phyloP scores from a whole-genome alignment of 2,329 filamentous ascomycete species.

The Colletotrichum australisinense region DNA sequence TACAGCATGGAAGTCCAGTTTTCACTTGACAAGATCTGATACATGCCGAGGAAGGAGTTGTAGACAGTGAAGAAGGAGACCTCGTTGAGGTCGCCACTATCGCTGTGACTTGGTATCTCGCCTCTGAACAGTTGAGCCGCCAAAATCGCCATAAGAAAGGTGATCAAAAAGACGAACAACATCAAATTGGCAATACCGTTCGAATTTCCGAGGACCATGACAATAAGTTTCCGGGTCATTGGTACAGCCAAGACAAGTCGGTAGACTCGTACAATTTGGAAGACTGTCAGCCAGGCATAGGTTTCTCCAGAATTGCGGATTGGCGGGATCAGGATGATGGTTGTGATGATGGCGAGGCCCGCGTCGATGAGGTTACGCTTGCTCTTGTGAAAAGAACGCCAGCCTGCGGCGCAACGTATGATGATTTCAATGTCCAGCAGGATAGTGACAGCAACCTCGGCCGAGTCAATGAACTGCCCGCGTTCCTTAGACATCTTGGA shows the following conservation, averaged over 20 bases:
- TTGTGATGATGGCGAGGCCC: conserved; percentile 81
- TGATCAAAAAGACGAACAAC: conserved; percentile 95
- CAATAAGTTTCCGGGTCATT: conserved; percentile 87
- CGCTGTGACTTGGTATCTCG: conserved; percentile 76
- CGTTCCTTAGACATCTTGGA: conserved; percentile 76
- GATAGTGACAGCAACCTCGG: conserved; percentile 81
- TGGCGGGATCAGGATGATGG: conserved; percentile 84
- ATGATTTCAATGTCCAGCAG: conserved; percentile 85
- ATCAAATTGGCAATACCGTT: conserved; percentile 94
- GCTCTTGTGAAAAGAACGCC: conserved; percentile 81
- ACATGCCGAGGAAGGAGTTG: conserved; percentile 98
- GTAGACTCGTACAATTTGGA: conserved; percentile 93
- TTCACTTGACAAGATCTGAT: conserved; percentile 94
- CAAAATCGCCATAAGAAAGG: conserved; percentile 93
- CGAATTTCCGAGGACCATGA: conserved; percentile 89
- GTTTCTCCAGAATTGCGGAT: conserved; percentile 77
- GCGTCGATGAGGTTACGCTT: conserved; percentile 85
- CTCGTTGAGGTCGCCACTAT: conserved; percentile 69
- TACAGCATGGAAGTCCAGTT: conserved; percentile 95
- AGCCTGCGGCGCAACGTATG: conserved; percentile 81
- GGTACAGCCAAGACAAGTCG: conserved; percentile 90
- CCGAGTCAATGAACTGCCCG: conserved; percentile 73
- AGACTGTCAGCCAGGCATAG: conserved; percentile 91
- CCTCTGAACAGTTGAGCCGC: conserved; percentile 93
- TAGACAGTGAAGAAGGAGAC: conserved; percentile 91